phyloP scores from a whole-genome alignment of 495 filamentous ascomycete species.

The Copromyces sp. region DNA sequence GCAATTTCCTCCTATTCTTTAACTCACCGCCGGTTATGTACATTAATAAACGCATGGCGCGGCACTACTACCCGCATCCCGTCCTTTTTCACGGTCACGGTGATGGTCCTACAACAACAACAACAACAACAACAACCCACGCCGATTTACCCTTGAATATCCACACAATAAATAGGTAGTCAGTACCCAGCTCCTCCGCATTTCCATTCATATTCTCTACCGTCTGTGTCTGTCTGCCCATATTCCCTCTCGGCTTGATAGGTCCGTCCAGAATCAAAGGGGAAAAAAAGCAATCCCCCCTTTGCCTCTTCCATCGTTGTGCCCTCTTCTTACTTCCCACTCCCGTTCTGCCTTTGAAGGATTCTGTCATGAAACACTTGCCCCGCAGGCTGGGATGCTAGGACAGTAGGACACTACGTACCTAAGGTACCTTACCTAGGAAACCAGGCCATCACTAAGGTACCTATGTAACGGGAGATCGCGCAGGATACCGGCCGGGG shows the following conservation, averaged over 20 bases:
- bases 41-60: neutral
- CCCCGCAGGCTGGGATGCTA: neutral
- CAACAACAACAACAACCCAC: neutral
- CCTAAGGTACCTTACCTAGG: neutral
- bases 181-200: too few relatives aligned
- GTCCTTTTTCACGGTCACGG: neutral
- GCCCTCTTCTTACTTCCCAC: neutral
- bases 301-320: neutral
- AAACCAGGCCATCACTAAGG: neutral
- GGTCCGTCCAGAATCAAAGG: too few relatives aligned
- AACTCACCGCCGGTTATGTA: neutral
- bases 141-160: neutral
- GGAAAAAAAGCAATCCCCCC: too few relatives aligned
- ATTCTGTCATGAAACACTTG: neutral
- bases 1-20: neutral
- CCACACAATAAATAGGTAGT: too few relatives aligned
- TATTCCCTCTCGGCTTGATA: too few relatives aligned
- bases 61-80: neutral
- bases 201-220: too few relatives aligned
- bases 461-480: neutral
- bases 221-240: too few relatives aligned
- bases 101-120: neutral
- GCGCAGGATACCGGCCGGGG: neutral
- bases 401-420: neutral
- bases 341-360: neutral